A percentile compares a stretch with the other conserved stretches of the same genome.
Conservation (phyloP, 2,329 filamentous ascomycete genomes). For the Verticillium nonalfalfae region DNA sequence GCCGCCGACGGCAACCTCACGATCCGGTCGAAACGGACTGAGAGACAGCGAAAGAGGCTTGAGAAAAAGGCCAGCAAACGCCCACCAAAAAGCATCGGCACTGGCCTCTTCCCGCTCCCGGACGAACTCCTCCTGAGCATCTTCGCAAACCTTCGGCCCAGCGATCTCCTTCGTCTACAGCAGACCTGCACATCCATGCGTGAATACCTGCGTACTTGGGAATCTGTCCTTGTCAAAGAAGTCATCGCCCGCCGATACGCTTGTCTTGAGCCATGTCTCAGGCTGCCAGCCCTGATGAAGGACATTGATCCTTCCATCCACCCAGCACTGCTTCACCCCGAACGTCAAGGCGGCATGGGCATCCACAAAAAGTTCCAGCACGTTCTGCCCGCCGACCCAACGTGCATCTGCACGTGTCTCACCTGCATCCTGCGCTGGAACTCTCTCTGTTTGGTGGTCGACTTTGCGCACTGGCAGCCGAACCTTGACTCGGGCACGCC, state of each 20-base stretch:
- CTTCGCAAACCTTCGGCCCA: conserved; percentile 37
- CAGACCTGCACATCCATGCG: conserved; percentile 33
- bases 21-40: conserved; percentile 9
- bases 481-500: conserved; percentile 43
- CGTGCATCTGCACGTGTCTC: conserved; percentile 48
- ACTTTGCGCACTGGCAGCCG: conserved; percentile 50
- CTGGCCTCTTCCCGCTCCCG: conserved; percentile 39
- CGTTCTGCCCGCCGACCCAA: conserved; percentile 36
- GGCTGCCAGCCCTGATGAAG: conserved; percentile 37
- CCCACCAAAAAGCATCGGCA: conserved; percentile 8
- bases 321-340: conserved; percentile 29
- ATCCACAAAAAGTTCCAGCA: conserved; percentile 48
- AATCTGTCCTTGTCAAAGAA: conserved; percentile 30
- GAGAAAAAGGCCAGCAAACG: conserved; percentile 4
- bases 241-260: conserved; percentile 41
- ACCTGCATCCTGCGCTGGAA: conserved; percentile 53
- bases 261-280: conserved; percentile 44
- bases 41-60: conserved; percentile 7
- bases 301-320: conserved; percentile 28
- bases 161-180: conserved; percentile 40
- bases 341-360: conserved; percentile 28
- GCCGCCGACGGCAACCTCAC: conserved; percentile 5
- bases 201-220: conserved; percentile 35
- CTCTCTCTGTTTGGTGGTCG: conserved; percentile 44
- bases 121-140: conserved; percentile 45